Base-by-base conservation (phyloP, 2,329 filamentous ascomycete species). In the Fusarium bactridioides region DNA sequence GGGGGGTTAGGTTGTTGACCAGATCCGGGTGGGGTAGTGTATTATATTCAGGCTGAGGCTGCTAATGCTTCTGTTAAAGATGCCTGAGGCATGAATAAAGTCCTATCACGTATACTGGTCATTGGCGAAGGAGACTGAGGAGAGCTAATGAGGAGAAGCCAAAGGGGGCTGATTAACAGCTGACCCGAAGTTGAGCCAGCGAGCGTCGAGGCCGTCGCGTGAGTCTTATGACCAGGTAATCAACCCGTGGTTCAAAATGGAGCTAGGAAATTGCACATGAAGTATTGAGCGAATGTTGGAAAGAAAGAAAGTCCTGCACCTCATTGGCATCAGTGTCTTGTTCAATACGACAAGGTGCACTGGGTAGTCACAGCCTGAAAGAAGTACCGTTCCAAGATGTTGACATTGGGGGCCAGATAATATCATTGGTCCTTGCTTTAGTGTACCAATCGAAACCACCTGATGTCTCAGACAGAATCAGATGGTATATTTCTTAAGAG, bases 161-260 rank as follows among this genome's bases (percentile, higher is more conserved):
- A 18, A 38, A 21, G 18, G 6, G 37, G 18, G 10, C 18, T 12
- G 6, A 38, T 38, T 38, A 2, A 12, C 10, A 38, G 37, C 19
- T 38, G 37, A 21, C 19, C 19, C 7, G 19, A 7, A 38, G 11
- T 21, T 38, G 37, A 38, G 7, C 37, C 37, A 21, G 37, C 19
- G 19, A 21, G 7, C 19, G 10, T 2, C 4, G 0, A 38, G 19
- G 10, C 37, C 37, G 19, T 12, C 4, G 37, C 19, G 11, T 12
- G 11, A 38, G 37, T 3, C 10, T 0, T 3, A 12, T 19, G 18
- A 0, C 1, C 18, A 38, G 35, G 18, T 1, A 38, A 19, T 19
- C 5, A 15, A n/a, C 7, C 0, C 0, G 12, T 9, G 0, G 8
- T 10, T 15, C 4, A 15, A 41, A 2, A 5, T n/a, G 13, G 21